Evolutionary conservation across 352 stramenopile genomes (phyloP).

Genomic region (Phytophthora vignae): DNA sequence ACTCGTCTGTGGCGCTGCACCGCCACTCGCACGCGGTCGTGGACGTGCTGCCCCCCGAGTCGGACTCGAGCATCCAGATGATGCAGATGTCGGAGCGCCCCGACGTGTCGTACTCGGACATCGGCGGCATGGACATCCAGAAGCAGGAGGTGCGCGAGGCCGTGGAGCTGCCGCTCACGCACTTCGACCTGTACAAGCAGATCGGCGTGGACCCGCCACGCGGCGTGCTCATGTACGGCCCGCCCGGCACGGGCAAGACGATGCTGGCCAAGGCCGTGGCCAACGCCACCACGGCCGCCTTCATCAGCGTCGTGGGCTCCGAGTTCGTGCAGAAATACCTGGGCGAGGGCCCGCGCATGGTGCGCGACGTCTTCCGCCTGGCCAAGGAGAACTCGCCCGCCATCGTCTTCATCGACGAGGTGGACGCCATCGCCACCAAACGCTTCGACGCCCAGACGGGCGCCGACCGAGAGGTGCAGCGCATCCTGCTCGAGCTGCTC

Average conservation of each 20-base stretch:
- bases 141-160: constrained; percentile 99
- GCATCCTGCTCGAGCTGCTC: constrained; percentile 99
- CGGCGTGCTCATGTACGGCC: constrained; percentile 98
- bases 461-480: constrained; percentile 97
- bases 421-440: constrained; percentile 99
- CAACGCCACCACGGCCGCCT: constrained; percentile 98
- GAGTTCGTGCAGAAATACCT: constrained; percentile 99
- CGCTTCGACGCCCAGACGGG: constrained; percentile 99
- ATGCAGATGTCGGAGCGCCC: constrained; percentile 99
- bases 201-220: constrained; percentile 99
- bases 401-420: constrained; percentile 99
- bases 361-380: constrained; percentile 99
- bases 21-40: constrained; percentile 98
- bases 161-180: constrained; percentile 99
- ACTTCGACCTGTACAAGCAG: constrained; percentile 99
- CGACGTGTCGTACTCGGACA: constrained; percentile 96
- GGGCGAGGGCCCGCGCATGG: constrained; percentile 99
- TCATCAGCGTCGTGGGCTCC: constrained; percentile 97
- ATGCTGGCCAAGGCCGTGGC: constrained; percentile 99
- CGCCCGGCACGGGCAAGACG: constrained; percentile 97
- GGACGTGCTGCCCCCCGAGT: constrained; percentile 98
- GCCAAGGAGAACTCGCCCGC: constrained; percentile 99
- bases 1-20: constrained; percentile 98
- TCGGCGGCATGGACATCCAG: constrained; percentile 99
- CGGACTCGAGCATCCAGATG: constrained; percentile 99